phyloP scores from a whole-genome alignment of 2,329 filamentous ascomycete species.

The Neofusicoccum cordaticola region DNA sequence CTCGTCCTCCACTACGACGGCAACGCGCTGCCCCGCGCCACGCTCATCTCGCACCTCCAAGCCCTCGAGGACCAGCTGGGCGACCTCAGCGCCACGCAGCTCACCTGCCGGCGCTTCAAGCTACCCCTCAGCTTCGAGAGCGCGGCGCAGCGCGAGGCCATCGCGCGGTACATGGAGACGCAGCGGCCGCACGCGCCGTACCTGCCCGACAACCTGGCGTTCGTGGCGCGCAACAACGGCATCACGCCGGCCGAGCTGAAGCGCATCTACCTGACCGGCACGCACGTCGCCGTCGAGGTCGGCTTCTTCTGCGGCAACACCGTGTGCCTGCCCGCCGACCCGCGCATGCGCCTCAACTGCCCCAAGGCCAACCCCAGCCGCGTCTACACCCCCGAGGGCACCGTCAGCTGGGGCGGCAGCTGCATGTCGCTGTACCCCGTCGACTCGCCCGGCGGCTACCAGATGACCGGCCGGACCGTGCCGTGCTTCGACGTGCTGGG shows the following conservation, averaged over 20 bases:
- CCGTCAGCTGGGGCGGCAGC: conserved; percentile 55
- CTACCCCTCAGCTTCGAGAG: conserved; percentile 45
- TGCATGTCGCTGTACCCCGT: conserved; percentile 57
- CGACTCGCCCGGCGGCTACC: conserved; percentile 57
- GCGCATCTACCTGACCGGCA: conserved; percentile 50
- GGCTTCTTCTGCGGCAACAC: conserved; percentile 57
- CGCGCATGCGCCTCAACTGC: conserved; percentile 52
- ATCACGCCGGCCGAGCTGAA: conserved; percentile 50
- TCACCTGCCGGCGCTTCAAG: conserved; percentile 43
- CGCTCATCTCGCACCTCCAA: conserved; percentile 39
- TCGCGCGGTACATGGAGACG: conserved; percentile 60
- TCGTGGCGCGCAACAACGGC: conserved; percentile 55
- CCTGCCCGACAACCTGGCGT: conserved; percentile 61
- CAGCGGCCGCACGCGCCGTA: conserved; percentile 61
- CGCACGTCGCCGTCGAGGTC: conserved; percentile 53
- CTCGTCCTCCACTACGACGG: conserved; percentile 45
- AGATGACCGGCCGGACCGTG: conserved; percentile 53
- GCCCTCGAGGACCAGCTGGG: conserved; percentile 42
- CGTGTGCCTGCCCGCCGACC: conserved; percentile 53
- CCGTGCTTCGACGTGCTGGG: conserved; percentile 55
- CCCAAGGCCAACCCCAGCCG: conserved; percentile 58
- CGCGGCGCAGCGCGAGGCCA: conserved; percentile 49
- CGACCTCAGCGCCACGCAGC: conserved; percentile 40
- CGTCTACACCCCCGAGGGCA: conserved; percentile 57
- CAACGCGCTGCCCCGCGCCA: conserved; percentile 31